Evolutionary conservation across 768 basidiomycete species (phyloP).

Genomic region (Lentinula sp.): DNA sequence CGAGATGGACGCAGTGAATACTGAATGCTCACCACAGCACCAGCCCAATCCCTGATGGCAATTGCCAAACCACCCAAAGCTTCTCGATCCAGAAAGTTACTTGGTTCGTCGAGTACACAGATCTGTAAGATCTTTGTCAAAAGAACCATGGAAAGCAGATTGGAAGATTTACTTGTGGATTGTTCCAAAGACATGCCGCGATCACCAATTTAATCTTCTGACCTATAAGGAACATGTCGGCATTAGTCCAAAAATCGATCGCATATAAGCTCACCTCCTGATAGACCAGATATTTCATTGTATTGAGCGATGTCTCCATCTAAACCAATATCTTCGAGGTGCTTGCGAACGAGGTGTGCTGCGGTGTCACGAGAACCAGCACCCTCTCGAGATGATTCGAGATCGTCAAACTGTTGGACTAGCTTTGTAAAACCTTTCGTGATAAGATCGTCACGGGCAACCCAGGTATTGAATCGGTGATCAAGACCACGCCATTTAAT

Average conservation of each 20-base stretch:
- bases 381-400: constrained; percentile 93
- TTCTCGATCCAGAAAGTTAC: constrained; percentile 96
- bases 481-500: constrained; percentile 81
- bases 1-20: constrained; percentile 8
- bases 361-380: constrained; percentile 88
- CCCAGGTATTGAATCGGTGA: constrained; percentile 87
- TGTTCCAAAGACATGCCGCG: constrained; percentile 94
- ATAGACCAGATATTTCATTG: constrained; percentile 91
- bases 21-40: constrained; percentile 63
- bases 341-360: constrained; percentile 77
- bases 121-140: constrained; percentile 31
- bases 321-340: constrained; percentile 91
- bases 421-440: constrained; percentile 85
- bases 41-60: constrained; percentile 92
- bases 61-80: constrained; percentile 92
- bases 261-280: constrained; percentile 61
- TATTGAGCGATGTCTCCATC: constrained; percentile 98
- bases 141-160: background rate
- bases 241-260: constrained; percentile 7
- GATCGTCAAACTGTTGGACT: constrained; percentile 92
- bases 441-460: constrained; percentile 81
- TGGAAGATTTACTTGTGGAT: constrained; percentile 60
- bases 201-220: constrained; percentile 98
- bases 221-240: constrained; percentile 31
- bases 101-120: constrained; percentile 83